phyloP scores from a whole-genome alignment of 495 filamentous ascomycete species.

The Aspergillus asperescens region DNA sequence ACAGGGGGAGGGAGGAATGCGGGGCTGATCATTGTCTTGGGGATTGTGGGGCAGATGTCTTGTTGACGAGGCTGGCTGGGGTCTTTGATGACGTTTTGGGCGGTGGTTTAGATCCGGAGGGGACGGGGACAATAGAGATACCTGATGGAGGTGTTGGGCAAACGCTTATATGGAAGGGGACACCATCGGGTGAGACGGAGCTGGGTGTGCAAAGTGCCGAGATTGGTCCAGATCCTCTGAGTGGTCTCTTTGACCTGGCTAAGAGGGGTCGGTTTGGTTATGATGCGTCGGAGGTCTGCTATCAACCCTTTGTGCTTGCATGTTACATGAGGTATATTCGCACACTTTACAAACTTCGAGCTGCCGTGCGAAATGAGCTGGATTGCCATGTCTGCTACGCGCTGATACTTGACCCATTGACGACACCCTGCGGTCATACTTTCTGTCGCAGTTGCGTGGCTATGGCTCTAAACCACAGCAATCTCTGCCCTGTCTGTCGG shows the following conservation, averaged over 20 bases:
- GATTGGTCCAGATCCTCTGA: constrained; percentile 19
- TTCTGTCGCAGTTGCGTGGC: constrained; percentile 78
- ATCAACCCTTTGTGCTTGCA: constrained; percentile 41
- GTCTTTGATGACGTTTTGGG: constrained; percentile 44
- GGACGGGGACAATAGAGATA: no score
- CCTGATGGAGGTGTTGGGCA: constrained; percentile 21
- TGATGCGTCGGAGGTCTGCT: constrained; percentile 47
- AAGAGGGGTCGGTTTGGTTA: constrained; percentile 28
- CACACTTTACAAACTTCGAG: constrained; percentile 50
- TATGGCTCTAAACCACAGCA: constrained; percentile 67
- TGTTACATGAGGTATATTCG: constrained; percentile 34
- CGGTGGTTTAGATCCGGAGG: constrained; percentile 15
- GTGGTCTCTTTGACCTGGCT: constrained; percentile 29
- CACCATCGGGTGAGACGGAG: constrained; percentile 22
- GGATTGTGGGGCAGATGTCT: constrained; percentile 74
- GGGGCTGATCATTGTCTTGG: constrained; percentile 63
- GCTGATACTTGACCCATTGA: constrained; percentile 72
- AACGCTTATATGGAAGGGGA: constrained; percentile 39
- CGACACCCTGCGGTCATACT: constrained; percentile 81
- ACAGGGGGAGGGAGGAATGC: constrained; percentile 54
- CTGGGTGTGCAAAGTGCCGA: constrained; percentile 22
- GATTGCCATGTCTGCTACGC: constrained; percentile 87
- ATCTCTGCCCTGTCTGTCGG: constrained; percentile 75
- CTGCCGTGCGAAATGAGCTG: constrained; percentile 59
- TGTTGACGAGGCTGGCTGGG: constrained; percentile 59